A percentile compares a stretch with the other conserved stretches of the same genome.
Evolutionary conservation across 345 rosid genomes (phyloP).

Genomic region (Salix viminalis): DNA sequence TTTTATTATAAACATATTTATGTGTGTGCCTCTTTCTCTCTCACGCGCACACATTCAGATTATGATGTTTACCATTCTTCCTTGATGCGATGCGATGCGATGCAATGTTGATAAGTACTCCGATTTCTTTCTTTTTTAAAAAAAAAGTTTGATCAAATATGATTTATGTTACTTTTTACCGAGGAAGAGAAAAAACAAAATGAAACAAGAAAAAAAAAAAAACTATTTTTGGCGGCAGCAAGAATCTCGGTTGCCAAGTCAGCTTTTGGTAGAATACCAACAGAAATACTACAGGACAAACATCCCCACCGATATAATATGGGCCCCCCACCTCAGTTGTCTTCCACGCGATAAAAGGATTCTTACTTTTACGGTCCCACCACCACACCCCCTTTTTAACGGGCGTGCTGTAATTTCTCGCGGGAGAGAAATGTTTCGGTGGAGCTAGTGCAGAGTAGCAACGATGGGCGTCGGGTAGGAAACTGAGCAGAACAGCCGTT

Average conservation of each 20-base stretch:
- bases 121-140: too few species aligned
- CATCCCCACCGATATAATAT: neutral
- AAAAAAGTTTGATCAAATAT: too few species aligned
- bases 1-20: too few species aligned
- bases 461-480: too few species aligned
- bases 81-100: too few species aligned
- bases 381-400: neutral
- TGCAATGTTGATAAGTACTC: too few species aligned
- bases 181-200: neutral
- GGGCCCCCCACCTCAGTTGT: constrained; percentile 19
- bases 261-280: neutral
- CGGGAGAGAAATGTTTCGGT: neutral
- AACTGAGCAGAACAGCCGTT: neutral
- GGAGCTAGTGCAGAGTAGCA: neutral
- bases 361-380: constrained; percentile 3
- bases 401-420: constrained; percentile 22
- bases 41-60: too few species aligned
- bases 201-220: neutral
- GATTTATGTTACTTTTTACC: too few species aligned
- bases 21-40: too few species aligned
- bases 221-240: neutral
- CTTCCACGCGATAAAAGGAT: constrained; percentile 22
- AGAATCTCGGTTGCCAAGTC: neutral
- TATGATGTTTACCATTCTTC: too few species aligned
- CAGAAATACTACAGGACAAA: neutral